Percentiles rank a stretch among this genome's conserved stretches.
Conservation (phyloP, 2,329 filamentous ascomycete genomes). For the Verticillium klebahnii region DNA sequence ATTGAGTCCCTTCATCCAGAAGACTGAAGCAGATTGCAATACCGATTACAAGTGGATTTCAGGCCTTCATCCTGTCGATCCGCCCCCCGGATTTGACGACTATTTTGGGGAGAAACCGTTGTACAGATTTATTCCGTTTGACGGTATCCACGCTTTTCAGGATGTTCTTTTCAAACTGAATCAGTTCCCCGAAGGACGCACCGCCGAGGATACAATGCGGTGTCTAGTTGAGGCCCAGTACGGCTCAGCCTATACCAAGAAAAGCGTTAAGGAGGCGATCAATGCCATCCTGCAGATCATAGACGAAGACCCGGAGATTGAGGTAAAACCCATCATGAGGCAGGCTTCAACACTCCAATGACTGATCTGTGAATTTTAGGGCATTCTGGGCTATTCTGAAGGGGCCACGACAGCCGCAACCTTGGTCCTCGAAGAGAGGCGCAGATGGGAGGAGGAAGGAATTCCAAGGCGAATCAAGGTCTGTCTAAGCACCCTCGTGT, state of each 20-base stretch:
- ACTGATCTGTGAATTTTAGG: not conserved
- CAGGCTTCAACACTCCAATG: no score
- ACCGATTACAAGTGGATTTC: constrained; percentile 10
- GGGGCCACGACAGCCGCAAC: not conserved
- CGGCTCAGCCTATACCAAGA: not conserved
- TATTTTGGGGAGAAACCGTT: constrained; percentile 13
- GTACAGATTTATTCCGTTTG: constrained; percentile 13
- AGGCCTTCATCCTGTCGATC: constrained; percentile 4
- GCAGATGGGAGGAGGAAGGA: constrained; percentile 18
- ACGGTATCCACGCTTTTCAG: constrained; percentile 6
- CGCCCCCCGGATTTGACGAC: constrained; percentile 13
- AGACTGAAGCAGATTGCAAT: constrained; percentile 2
- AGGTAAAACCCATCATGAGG: constrained; percentile 1
- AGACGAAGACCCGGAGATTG: constrained; percentile 11
- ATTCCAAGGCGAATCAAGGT: constrained; percentile 30
- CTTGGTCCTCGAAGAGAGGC: not conserved
- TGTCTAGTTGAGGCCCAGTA: constrained; percentile 1
- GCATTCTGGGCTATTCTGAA: constrained; percentile 10
- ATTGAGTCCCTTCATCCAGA: constrained; percentile 4
- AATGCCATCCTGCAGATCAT: constrained; percentile 4
- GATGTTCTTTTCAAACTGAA: constrained; percentile 1
- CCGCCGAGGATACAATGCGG: constrained; percentile 8
- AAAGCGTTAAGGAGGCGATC: constrained; percentile 2
- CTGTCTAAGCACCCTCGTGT: not conserved
- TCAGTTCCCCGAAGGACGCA: constrained; percentile 5